These are phyloP conservation scores for Kwoniella sp. DNA, from an alignment of 768 basidiomycete species.

Conservation along the genomic window DNA sequence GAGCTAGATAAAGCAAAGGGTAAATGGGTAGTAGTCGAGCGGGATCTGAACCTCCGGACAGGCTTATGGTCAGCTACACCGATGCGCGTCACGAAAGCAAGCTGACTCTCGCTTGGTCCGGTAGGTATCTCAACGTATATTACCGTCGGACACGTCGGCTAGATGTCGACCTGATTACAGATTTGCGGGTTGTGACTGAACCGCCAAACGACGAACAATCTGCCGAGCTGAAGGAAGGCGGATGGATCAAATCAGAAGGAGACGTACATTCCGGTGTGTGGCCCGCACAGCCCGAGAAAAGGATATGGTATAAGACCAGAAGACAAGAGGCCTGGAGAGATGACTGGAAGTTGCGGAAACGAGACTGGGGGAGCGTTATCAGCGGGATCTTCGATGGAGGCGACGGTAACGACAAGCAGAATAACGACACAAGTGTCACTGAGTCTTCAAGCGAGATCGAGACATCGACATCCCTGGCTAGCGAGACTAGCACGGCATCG, in stretches of 20 bases:
- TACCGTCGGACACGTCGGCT: slow-evolving; percentile 83
- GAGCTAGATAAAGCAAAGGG: slow-evolving; percentile 69
- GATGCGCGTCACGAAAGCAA: neutral
- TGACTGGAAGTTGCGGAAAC: neutral
- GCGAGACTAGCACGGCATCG: neutral
- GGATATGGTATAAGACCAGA: slow-evolving; percentile 76
- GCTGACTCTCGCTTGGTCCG: neutral
- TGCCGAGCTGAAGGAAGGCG: slow-evolving; percentile 50
- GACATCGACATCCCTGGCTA: neutral
- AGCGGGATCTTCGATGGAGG: neutral
- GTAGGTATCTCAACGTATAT: slow-evolving; percentile 66
- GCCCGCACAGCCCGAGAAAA: slow-evolving; percentile 62
- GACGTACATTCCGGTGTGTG: slow-evolving; percentile 70
- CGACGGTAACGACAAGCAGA: neutral
- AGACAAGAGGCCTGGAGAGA: slow-evolving; percentile 3
- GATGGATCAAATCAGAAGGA: slow-evolving; percentile 67
- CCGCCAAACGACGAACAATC: slow-evolving; percentile 61
- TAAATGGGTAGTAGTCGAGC: slow-evolving; percentile 85
- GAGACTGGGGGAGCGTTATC: neutral
- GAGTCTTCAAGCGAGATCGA: neutral
- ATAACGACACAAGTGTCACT: neutral
- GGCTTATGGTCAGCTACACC: slow-evolving; percentile 62
- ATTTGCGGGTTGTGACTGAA: slow-evolving; percentile 68
- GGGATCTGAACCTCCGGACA: slow-evolving; percentile 71
- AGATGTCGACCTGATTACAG: slow-evolving; percentile 76